These are phyloP conservation scores for Penicillium nordicum DNA, from an alignment of 2,329 filamentous ascomycete genomes.

Conservation along the genomic window DNA sequence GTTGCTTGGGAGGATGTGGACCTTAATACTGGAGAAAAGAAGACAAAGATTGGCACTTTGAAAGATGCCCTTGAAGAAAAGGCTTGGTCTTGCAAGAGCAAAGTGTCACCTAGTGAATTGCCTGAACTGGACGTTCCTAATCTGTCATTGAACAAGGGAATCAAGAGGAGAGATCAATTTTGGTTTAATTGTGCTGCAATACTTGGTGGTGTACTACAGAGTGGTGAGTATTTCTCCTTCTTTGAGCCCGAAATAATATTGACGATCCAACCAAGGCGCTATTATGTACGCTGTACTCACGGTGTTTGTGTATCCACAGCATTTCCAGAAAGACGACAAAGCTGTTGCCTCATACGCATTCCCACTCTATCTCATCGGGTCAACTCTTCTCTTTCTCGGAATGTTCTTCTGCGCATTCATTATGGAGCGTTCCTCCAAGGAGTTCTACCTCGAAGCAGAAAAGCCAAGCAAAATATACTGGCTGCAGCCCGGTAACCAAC, in stretches of 20 bases:
- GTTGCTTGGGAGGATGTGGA: conserved; percentile 45
- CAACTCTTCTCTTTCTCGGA: conserved; percentile 31
- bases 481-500: conserved; percentile 39
- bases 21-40: conserved; percentile 24
- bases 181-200: conserved; percentile 33
- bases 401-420: conserved; percentile 37
- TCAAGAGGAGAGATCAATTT: conserved; percentile 24
- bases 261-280: conserved; percentile 15
- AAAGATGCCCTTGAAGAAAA: conserved; percentile 23
- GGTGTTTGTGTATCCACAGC: conserved; percentile 25
- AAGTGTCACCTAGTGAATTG: conserved; percentile 8
- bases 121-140: conserved; percentile 34
- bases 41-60: conserved; percentile 25
- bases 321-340: conserved; percentile 27
- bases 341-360: conserved; percentile 31
- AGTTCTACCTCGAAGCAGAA: conserved; percentile 24
- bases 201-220: conserved; percentile 28
- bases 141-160: conserved; percentile 37
- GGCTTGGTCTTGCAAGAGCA: conserved; percentile 21
- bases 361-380: conserved; percentile 34
- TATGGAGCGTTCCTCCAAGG: conserved; percentile 32
- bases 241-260: neutral
- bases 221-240: conserved; percentile 18
- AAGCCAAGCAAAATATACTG: conserved; percentile 35
- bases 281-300: conserved; percentile 31